Conservation (phyloP, 768 basidiomycete genomes). For the Plicaturopsis crispa region DNA sequence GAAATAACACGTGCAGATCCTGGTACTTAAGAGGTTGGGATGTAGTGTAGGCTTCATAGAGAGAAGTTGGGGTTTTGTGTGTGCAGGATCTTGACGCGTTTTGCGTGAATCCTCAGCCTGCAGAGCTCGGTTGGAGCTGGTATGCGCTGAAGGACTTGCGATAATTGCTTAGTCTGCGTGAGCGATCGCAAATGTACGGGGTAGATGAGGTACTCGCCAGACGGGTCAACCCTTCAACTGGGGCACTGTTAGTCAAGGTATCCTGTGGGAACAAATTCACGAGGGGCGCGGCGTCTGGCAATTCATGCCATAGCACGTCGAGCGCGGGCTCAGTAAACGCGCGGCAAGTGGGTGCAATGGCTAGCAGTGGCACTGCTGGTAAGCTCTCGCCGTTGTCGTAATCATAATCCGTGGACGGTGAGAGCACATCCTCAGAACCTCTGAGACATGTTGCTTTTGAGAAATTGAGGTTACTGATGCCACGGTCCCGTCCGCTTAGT, state of each 20-base stretch:
- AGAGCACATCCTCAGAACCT: too few species aligned
- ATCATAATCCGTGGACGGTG: too few species aligned
- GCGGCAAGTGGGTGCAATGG: slow-evolving; percentile 6
- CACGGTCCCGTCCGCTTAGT: too few species aligned
- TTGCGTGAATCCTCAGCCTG: background rate
- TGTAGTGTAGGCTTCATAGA: too few species aligned
- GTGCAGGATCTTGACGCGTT: too few species aligned
- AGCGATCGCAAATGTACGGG: background rate
- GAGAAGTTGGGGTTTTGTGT: too few species aligned
- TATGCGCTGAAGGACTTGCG: background rate
- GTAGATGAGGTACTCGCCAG: background rate
- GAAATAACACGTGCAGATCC: too few species aligned
- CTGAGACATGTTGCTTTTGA: too few species aligned
- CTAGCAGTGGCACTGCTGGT: too few species aligned
- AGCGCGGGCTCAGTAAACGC: slow-evolving; percentile 8
- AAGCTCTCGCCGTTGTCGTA: too few species aligned
- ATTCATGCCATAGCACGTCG: slow-evolving; percentile 7
- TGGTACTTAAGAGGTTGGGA: too few species aligned
- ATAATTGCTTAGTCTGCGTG: background rate
- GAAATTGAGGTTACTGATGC: too few species aligned
- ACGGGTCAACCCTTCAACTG: background rate
- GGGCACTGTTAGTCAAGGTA: background rate
- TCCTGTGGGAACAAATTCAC: background rate
- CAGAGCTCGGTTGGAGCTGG: background rate
- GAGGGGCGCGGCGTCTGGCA: background rate